Percentiles rank a stretch among this genome's conserved stretches.
Evolutionary conservation across 805 yeast genomes (phyloP).

Genomic region (Spathaspora arborariae): DNA sequence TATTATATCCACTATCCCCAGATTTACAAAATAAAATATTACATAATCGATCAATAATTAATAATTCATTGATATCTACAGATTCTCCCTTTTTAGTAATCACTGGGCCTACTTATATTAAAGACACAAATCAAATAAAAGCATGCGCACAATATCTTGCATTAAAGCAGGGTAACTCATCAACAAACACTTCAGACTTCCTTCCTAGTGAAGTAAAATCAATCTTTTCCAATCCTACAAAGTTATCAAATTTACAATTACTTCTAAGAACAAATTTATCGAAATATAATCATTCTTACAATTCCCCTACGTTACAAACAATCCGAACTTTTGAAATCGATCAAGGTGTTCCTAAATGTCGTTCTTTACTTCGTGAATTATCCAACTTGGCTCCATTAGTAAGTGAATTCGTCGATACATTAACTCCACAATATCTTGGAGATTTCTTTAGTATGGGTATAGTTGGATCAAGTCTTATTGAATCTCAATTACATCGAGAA

Average conservation of each 20-base stretch:
- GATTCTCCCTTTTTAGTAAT: slow-evolving; percentile 28
- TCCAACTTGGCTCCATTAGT: slow-evolving; percentile 43
- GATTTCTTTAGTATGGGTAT: slow-evolving; percentile 45
- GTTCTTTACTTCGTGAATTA: slow-evolving; percentile 36
- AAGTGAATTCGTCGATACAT: slow-evolving; percentile 44
- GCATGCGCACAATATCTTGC: slow-evolving; percentile 43
- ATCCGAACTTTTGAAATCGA: slow-evolving; percentile 29
- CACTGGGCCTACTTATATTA: slow-evolving; percentile 36
- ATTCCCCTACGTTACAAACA: slow-evolving; percentile 2
- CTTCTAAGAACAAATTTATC: slow-evolving; percentile 38
- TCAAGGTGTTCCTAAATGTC: slow-evolving; percentile 39
- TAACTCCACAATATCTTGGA: slow-evolving; percentile 48
- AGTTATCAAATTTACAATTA: slow-evolving; percentile 17
- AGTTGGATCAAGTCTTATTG: slow-evolving; percentile 40
- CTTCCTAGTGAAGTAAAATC: not conserved
- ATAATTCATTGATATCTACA: slow-evolving; percentile 11
- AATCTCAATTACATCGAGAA: slow-evolving; percentile 50
- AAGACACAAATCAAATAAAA: slow-evolving; percentile 27
- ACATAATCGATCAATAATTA: slow-evolving; percentile 23
- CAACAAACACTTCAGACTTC: slow-evolving; percentile 1
- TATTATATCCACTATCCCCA: slow-evolving; percentile 32
- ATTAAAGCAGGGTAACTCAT: slow-evolving; percentile 13
- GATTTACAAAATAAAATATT: slow-evolving; percentile 24
- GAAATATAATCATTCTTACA: slow-evolving; percentile 16
- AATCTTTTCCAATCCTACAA: slow-evolving; percentile 6